Conservation (phyloP, 441 rosid genomes). For the Syzygium syzygioides region DNA sequence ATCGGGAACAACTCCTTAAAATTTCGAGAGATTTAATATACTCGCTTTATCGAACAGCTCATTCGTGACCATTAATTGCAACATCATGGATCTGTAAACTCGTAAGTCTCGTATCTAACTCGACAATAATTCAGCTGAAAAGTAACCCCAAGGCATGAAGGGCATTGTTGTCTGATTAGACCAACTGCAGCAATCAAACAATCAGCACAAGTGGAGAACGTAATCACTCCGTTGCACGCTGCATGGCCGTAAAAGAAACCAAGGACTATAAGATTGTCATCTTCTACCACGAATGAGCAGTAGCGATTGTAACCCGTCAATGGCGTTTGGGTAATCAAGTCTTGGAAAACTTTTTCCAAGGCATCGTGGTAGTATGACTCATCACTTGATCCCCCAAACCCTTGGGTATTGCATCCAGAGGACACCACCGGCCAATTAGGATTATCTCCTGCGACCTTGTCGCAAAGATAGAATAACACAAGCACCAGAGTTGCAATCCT, state of each 20-base stretch:
- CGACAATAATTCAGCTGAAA: background rate
- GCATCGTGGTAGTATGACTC: background rate
- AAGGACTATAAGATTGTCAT: background rate
- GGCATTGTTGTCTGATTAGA: background rate
- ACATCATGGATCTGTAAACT: background rate
- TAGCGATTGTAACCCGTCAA: background rate
- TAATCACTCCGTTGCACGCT: background rate
- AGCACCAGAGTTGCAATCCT: background rate
- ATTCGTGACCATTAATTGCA: background rate
- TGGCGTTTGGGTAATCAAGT: background rate
- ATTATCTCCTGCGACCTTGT: background rate
- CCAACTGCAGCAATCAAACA: background rate
- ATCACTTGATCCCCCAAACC: background rate
- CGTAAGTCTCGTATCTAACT: background rate
- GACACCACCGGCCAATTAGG: background rate
- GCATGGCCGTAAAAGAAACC: background rate
- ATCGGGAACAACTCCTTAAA: background rate
- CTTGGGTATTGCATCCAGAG: background rate
- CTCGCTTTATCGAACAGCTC: background rate
- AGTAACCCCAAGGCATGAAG: background rate
- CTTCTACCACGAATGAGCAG: background rate
- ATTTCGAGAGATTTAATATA: background rate
- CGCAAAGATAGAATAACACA: background rate
- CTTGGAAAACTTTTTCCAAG: background rate
- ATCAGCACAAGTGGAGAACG: background rate